These are phyloP conservation scores for Physcomitrellopsis africana DNA, from an alignment of 225 moss, liverwort and hornwort species.

Conservation along the genomic window DNA sequence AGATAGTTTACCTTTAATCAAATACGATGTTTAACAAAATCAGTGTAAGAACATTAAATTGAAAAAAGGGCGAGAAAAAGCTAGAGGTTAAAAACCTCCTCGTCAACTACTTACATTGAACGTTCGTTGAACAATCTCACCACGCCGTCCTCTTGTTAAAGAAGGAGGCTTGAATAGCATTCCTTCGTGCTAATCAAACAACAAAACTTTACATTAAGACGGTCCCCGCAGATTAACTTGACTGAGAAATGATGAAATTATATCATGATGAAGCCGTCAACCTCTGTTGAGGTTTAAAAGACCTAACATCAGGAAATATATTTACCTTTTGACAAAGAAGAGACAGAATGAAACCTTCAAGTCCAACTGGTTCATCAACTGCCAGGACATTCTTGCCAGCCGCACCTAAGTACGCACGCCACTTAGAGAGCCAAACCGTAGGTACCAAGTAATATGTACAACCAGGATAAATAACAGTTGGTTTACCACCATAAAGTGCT, in stretches of 20 bases:
- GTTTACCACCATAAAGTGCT: slow-evolving; percentile 81
- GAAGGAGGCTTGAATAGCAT: slow-evolving; percentile 92
- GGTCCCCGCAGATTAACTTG: background rate
- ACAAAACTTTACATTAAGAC: slow-evolving; percentile 16
- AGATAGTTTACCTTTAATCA: background rate
- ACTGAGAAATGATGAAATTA: slow-evolving; percentile 9
- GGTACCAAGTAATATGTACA: slow-evolving; percentile 87
- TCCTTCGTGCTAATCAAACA: slow-evolving; percentile 81
- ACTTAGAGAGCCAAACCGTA: slow-evolving; percentile 83
- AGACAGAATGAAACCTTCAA: slow-evolving; percentile 96
- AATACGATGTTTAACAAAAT: background rate
- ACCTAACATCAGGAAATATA: slow-evolving; percentile 25
- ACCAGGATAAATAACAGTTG: slow-evolving; percentile 65
- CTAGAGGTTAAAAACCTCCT: slow-evolving; percentile 9
- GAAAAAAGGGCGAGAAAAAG: background rate
- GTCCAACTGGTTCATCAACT: slow-evolving; percentile 96
- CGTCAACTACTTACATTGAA: slow-evolving; percentile 64
- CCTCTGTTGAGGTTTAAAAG: slow-evolving; percentile 20
- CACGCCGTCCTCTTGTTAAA: slow-evolving; percentile 76
- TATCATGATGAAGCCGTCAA: too few species aligned
- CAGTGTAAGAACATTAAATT: background rate
- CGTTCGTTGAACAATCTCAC: slow-evolving; percentile 80
- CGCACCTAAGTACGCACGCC: slow-evolving; percentile 91
- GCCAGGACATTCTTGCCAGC: slow-evolving; percentile 95
- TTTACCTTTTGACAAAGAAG: slow-evolving; percentile 98